Percentiles rank a stretch among this genome's conserved stretches.
phyloP scores from a whole-genome alignment of 371 early-diverging fungal genomes.

The Funneliformis caledonium region DNA sequence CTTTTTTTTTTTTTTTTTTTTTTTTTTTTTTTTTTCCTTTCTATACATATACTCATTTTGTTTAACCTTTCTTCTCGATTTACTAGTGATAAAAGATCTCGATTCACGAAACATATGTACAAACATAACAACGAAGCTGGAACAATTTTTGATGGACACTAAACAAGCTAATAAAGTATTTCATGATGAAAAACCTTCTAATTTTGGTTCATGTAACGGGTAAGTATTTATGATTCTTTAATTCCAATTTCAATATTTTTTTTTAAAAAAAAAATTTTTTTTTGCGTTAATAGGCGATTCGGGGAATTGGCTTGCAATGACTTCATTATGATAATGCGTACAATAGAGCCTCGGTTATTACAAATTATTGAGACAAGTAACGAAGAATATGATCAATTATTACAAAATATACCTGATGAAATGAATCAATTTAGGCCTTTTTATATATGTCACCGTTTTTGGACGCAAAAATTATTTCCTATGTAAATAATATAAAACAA shows the following conservation, averaged over 20 bases:
- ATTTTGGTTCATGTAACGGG: neutral
- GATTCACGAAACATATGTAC: neutral
- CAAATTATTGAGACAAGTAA: neutral
- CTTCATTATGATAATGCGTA: neutral
- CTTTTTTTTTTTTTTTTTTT: too few species aligned
- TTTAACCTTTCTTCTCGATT: too few species aligned
- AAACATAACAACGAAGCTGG: neutral
- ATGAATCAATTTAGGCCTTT: neutral
- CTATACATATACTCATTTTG: too few species aligned
- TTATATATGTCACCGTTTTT: neutral
- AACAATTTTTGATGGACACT: neutral
- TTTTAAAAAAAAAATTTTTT: too few species aligned
- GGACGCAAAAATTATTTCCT: neutral
- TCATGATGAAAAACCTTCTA: neutral
- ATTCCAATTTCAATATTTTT: too few species aligned
- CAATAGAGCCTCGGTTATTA: neutral
- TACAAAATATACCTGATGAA: neutral
- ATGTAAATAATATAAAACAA: too few species aligned
- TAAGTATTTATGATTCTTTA: too few species aligned
- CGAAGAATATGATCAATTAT: neutral
- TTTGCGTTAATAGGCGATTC: neutral
- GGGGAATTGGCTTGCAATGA: neutral
- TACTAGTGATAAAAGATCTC: neutral
- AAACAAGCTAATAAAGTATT: neutral
- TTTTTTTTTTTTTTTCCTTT: too few species aligned